A percentile compares a stretch with the other conserved stretches of the same genome.
phyloP scores from a whole-genome alignment of 345 rosid species.

The Pistacia integerrima region DNA sequence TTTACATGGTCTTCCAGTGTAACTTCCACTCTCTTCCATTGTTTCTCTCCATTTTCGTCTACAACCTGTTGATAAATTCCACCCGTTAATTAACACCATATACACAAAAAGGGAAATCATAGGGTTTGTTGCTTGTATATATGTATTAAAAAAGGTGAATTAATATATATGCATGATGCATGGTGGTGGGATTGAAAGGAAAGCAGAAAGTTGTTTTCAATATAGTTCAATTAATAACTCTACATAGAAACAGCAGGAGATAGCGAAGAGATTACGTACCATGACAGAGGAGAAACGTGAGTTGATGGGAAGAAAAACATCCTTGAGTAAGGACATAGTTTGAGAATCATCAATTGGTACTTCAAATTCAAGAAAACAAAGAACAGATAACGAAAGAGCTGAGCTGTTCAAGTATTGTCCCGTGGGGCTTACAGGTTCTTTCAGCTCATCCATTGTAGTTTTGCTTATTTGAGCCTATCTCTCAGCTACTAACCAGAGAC shows the following conservation, averaged over 20 bases:
- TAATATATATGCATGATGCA: too few relatives aligned
- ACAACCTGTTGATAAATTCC: too few relatives aligned
- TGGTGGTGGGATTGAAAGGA: too few relatives aligned
- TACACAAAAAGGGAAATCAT: too few relatives aligned
- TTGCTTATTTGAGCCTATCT: neutral
- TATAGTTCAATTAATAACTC: too few relatives aligned
- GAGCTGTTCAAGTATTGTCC: slow-evolving; percentile 41
- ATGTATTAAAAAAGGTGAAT: too few relatives aligned
- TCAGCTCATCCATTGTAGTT: neutral
- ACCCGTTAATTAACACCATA: too few relatives aligned
- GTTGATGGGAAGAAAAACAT: slow-evolving; percentile 39
- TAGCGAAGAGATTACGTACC: slow-evolving; percentile 24
- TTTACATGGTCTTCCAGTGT: neutral
- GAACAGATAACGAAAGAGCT: slow-evolving; percentile 26
- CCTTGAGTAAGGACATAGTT: neutral
- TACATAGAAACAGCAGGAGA: neutral
- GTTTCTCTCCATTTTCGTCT: too few relatives aligned
- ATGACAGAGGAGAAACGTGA: slow-evolving; percentile 49
- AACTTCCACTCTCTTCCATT: too few relatives aligned
- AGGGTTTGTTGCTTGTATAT: too few relatives aligned
- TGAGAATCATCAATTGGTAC: slow-evolving; percentile 34
- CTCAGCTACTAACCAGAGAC: neutral
- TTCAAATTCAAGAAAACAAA: slow-evolving; percentile 30
- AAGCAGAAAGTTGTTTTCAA: too few relatives aligned
- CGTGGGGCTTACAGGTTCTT: slow-evolving; percentile 40